These are phyloP conservation scores for Mortierella sp. DNA, from an alignment of 371 early-diverging fungal species.

Conservation along the genomic window DNA sequence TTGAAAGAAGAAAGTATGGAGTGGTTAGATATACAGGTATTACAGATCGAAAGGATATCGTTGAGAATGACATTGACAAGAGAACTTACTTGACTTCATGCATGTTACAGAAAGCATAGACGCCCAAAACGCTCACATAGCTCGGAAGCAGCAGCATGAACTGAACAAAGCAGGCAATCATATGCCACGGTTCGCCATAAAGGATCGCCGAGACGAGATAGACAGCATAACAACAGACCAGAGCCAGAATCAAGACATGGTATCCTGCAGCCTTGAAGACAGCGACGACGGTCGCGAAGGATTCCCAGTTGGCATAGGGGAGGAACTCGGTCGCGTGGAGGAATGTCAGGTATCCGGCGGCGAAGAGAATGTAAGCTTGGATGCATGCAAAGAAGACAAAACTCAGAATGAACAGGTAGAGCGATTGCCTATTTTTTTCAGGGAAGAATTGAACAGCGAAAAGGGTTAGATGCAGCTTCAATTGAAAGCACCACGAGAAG, in stretches of 20 bases:
- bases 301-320: constrained; percentile 47
- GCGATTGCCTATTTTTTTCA: constrained; percentile 60
- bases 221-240: constrained; percentile 74
- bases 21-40: neutral
- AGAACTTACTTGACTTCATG: constrained; percentile 70
- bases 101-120: constrained; percentile 76
- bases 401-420: constrained; percentile 85
- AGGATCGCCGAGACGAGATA: constrained; percentile 82
- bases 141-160: constrained; percentile 88
- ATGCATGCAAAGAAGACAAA: constrained; percentile 67
- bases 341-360: constrained; percentile 66
- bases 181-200: constrained; percentile 94
- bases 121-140: constrained; percentile 87
- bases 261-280: constrained; percentile 57
- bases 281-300: constrained; percentile 40
- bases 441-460: no score
- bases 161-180: constrained; percentile 90
- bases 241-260: constrained; percentile 50
- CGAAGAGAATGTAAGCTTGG: constrained; percentile 68
- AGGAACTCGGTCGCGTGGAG: constrained; percentile 53
- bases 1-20: neutral
- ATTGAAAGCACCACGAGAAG: no score
- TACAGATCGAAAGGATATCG: neutral
- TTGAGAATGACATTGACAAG: neutral
- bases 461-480: neutral